Evolutionary conservation across 768 basidiomycete species (phyloP), one percentile per base, ranked within the genome.

Genomic region (Rhizopogon rudus): DNA sequence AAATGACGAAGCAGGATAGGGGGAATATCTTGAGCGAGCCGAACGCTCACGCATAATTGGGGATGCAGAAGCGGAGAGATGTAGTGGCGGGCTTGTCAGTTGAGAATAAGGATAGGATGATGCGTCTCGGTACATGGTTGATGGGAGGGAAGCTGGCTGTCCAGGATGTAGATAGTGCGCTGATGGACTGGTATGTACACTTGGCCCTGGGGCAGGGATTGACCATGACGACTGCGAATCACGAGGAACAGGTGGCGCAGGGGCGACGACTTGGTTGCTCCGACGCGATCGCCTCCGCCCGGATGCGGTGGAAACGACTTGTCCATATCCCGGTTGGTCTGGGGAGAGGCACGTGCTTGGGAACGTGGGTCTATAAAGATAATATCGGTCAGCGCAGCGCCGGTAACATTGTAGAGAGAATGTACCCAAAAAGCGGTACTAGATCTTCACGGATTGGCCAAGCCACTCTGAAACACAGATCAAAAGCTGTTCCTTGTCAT

Each of bases 391-490:
- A 31, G 6, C 2, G n/a, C 41, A 35, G 31, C 7, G 45, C 33
- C 20, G 6, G 9, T 52, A 25, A 33, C 29, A 17, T n/a, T 10
- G 14, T 3, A 57, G 37, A 39, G 22, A 22, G 40, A 50, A 64
- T 76, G 55, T 71, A 92, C 91, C 92, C 91, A 70, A 94, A 93
- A 40, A 94, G 73, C n/a, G 92, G 91, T 44, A 93, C 71, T 29
- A 94, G 78, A 63, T 93, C 90, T 50, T 93, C 82, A 45, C 91
- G 85, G 63, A 94, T 94, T 7, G 85, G 76, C 89, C 89, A 94
- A 3, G 91, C 92, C 31, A 93, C 91, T 61, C 92, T 91, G 65
- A 17, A 54, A 29, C 44, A 33, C 37, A 56, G 52, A 55, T 62
- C 42, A 61, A 58, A 58, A 54, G 48, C 20, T 50, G 46, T 48